Evolutionary conservation across 345 rosid genomes (phyloP), one percentile per base, ranked within the genome.

Genomic region (Salix exigua): DNA sequence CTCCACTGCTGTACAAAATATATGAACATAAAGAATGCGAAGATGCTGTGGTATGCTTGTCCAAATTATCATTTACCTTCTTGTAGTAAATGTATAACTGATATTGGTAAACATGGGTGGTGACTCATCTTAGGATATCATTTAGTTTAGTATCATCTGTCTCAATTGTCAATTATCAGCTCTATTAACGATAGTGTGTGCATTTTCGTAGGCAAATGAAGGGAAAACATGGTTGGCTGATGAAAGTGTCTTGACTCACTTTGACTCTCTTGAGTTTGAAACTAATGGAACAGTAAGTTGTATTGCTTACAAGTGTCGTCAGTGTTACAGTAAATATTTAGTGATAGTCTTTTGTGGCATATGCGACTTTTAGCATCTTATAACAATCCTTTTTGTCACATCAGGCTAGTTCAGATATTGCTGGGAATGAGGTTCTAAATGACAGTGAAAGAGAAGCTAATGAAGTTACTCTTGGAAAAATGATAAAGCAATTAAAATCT

Each of bases 171-270:
- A 40, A 18, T 23, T 75, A 48, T 28, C 44, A 18, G 66, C 40
- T 67, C 21, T 61, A n/a, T 77, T 82, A 63, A 64, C 50, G 11
- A 48, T 35, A 4, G 69, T 73, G 51, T 63, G 73, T 82, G 71
- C 72, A 28, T 81, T 84, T 71, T 78, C 72, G 73, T 84, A 93
- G 97, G 92, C 77, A 73, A 83, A 70, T 73, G 89, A 87, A 84
- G 85, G 89, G 76, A 68, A 83, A 74, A 85, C 93, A 60, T 96
- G 99, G 99, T 77, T 96, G 82, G 91, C 90, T 79, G 98, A 92
- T 78, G 96, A 88, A 83, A 87, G 82, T 82, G 88, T 87, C 78
- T 60, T 86, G 81, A 71, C 92, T 81, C 94, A 96, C 78, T 88
- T 93, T 79, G 87, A 89, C 61, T 87, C 89, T 12, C 92, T 96